Percentiles rank a stretch among this genome's conserved stretches.
Conservation (phyloP, 345 rosid species). For the Salix viminalis region DNA sequence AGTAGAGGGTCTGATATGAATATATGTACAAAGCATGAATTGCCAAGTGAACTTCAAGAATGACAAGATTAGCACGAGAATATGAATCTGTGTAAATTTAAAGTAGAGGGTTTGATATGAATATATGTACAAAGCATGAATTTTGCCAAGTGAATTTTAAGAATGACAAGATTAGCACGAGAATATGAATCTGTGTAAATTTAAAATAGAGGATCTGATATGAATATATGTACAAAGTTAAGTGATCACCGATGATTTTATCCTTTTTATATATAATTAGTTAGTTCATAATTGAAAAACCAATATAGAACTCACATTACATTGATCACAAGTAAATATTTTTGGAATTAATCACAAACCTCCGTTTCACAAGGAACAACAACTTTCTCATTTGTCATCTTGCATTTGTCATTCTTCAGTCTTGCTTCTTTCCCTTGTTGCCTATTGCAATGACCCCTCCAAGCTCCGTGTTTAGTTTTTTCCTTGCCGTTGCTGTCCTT, state of each 20-base stretch:
- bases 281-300: not conserved
- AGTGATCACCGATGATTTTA: not conserved
- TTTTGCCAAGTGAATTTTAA: too few relatives aligned
- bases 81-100: too few relatives aligned
- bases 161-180: not conserved
- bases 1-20: too few relatives aligned
- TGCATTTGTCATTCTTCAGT: slow-evolving; percentile 17
- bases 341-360: not conserved
- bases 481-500: slow-evolving; percentile 19
- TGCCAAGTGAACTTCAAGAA: too few relatives aligned
- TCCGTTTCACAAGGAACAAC: not conserved
- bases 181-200: not conserved
- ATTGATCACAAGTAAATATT: not conserved
- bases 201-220: not conserved
- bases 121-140: too few relatives aligned
- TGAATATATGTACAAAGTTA: not conserved
- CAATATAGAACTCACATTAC: not conserved
- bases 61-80: too few relatives aligned
- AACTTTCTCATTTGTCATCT: slow-evolving; percentile 17
- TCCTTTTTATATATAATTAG: too few relatives aligned
- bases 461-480: slow-evolving; percentile 13
- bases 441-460: slow-evolving; percentile 23
- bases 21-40: too few relatives aligned
- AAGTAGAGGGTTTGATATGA: too few relatives aligned
- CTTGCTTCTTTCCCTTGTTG: slow-evolving; percentile 13